Percentiles rank a stretch among this genome's conserved stretches.
Conservation (phyloP, 2,329 filamentous ascomycete genomes). For the Phaeophleospora eucalypticola region DNA sequence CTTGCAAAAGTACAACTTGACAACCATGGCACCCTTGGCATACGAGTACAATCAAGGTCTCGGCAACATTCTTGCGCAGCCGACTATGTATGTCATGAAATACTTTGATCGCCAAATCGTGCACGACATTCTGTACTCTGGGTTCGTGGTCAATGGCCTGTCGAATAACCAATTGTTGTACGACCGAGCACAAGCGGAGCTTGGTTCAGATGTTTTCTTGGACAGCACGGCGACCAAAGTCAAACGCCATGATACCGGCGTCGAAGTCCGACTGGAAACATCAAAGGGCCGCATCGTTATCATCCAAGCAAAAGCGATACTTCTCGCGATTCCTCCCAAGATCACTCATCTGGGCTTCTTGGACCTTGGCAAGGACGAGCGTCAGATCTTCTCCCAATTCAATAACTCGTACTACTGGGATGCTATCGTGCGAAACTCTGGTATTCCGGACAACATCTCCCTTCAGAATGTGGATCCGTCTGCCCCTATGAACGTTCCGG, state of each 20-base stretch:
- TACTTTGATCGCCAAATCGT: constrained; percentile 11
- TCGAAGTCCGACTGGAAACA: constrained; percentile 32
- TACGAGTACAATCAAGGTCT: constrained; percentile 43
- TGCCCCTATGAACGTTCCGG: constrained; percentile 15
- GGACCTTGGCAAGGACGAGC: constrained; percentile 36
- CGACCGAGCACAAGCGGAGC: neutral
- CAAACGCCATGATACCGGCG: constrained; percentile 15
- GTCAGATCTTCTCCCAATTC: constrained; percentile 37
- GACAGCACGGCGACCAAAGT: constrained; percentile 22
- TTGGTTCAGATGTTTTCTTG: constrained; percentile 22
- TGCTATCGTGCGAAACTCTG: constrained; percentile 16
- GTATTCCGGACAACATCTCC: constrained; percentile 16
- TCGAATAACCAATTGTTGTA: neutral
- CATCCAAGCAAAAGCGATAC: constrained; percentile 38
- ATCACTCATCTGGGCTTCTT: constrained; percentile 35
- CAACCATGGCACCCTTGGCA: constrained; percentile 40
- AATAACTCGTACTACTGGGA: constrained; percentile 28
- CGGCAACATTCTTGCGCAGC: constrained; percentile 41
- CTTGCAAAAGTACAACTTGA: constrained; percentile 45
- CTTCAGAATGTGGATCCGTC: constrained; percentile 16
- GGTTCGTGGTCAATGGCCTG: neutral
- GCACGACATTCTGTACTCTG: neutral
- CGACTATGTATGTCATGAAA: constrained; percentile 47
- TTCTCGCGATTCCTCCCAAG: constrained; percentile 43
- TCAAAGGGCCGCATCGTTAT: constrained; percentile 33